These are phyloP conservation scores for Pelargonium nanum DNA, from an alignment of 345 rosid genomes.

Conservation along the genomic window DNA sequence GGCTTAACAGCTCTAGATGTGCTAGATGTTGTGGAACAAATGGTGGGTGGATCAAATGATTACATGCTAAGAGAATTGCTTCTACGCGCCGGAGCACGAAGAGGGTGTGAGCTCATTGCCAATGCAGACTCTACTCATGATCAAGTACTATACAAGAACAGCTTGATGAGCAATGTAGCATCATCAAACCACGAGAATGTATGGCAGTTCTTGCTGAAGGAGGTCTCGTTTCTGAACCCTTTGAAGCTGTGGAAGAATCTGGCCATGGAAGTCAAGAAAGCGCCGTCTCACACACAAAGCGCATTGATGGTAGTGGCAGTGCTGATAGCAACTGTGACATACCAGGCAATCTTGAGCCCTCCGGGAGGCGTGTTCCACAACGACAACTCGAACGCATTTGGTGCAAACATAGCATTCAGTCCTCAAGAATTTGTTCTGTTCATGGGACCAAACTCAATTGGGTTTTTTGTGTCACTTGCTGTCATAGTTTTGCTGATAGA, in stretches of 20 bases:
- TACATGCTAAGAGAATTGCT: background rate
- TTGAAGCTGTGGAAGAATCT: background rate
- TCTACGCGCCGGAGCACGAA: background rate
- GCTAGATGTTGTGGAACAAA: background rate
- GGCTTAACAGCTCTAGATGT: background rate
- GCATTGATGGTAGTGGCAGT: slow-evolving; percentile 13
- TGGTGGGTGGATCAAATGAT: background rate
- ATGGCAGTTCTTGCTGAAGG: background rate
- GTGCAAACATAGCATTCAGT: background rate
- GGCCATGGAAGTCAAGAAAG: background rate
- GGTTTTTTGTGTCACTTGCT: background rate
- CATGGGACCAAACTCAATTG: background rate
- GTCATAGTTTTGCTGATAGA: background rate
- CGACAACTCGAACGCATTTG: background rate
- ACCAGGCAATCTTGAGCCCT: slow-evolving; percentile 10
- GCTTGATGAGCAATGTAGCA: background rate
- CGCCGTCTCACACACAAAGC: background rate
- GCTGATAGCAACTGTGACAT: slow-evolving; percentile 13
- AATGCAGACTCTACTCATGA: background rate
- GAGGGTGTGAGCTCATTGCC: background rate
- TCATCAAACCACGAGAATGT: background rate
- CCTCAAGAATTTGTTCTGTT: background rate
- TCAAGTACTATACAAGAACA: background rate
- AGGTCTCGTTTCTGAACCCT: background rate
- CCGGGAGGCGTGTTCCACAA: slow-evolving; percentile 2